These are phyloP conservation scores for Auxenochlorella pyrenoidosa DNA, from an alignment of 139 green algal genomes.

Conservation along the genomic window DNA sequence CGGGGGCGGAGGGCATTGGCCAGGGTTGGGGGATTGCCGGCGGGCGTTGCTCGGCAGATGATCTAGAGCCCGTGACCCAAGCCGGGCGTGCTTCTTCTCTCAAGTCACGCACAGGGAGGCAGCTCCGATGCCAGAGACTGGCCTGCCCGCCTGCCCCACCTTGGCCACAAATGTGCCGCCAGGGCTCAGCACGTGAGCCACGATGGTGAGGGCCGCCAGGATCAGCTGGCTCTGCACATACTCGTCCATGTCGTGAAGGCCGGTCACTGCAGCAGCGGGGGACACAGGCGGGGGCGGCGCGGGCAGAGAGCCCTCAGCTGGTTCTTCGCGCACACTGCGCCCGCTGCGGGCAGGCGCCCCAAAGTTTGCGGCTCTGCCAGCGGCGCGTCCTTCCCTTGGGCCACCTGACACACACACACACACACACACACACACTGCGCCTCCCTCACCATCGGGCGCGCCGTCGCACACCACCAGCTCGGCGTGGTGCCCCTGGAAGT, in stretches of 20 bases:
- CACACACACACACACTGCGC: no score
- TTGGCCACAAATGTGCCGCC: slow-evolving; percentile 96
- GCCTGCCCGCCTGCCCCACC: not conserved
- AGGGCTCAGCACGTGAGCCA: slow-evolving; percentile 79
- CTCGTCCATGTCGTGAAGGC: slow-evolving; percentile 99
- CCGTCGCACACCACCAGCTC: slow-evolving; percentile 98
- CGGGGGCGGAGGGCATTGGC: not conserved
- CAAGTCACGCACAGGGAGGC: no score
- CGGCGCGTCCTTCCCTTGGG: no score
- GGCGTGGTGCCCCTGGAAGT: slow-evolving; percentile 86
- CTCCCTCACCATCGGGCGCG: slow-evolving; percentile 82
- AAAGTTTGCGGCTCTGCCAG: no score
- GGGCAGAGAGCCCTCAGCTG: not conserved
- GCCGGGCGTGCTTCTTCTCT: no score
- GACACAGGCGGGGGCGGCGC: not conserved
- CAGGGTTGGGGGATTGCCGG: not conserved
- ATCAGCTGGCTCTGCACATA: slow-evolving; percentile 96
- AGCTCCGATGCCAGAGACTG: no score
- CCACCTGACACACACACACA: no score
- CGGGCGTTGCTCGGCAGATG: no score
- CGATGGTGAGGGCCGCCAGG: slow-evolving; percentile 90
- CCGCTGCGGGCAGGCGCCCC: no score
- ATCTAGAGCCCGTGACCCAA: no score
- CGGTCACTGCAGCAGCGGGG: slow-evolving; percentile 82
- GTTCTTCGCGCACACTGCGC: not conserved